phyloP scores from a whole-genome alignment of 805 yeast species.

The Komagataella mondaviorum region DNA sequence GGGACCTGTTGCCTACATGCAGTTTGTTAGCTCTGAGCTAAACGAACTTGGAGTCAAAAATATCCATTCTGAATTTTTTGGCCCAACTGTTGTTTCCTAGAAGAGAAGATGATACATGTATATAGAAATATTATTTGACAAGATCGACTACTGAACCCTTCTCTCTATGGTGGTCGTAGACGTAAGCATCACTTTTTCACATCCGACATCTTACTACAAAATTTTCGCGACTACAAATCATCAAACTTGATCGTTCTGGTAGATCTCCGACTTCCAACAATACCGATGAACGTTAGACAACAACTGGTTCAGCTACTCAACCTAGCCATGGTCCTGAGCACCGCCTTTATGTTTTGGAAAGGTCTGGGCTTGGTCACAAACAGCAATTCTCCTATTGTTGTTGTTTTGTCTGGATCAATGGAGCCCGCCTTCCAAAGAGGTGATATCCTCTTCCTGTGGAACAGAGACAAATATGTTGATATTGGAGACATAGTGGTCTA shows the following conservation, averaged over 20 bases:
- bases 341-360: conserved; percentile 91
- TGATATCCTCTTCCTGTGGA: conserved; percentile 85
- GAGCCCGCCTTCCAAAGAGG: conserved; percentile 99
- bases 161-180: too few relatives aligned
- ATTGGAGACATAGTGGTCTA: conserved; percentile 95
- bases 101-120: background rate
- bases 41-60: conserved; percentile 7
- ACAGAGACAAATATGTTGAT: conserved; percentile 47
- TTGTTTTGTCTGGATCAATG: conserved; percentile 96
- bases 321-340: conserved; percentile 67
- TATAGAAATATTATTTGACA: background rate
- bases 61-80: conserved; percentile 19
- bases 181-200: background rate
- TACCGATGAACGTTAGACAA: conserved; percentile 42
- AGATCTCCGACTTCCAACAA: background rate
- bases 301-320: conserved; percentile 55
- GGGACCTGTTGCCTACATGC: conserved; percentile 23
- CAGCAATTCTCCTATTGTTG: conserved; percentile 89
- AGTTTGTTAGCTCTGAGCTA: conserved; percentile 13
- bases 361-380: conserved; percentile 61
- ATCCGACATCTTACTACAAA: background rate
- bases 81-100: conserved; percentile 15
- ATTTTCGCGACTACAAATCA: background rate
- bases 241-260: background rate
- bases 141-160: background rate